Evolutionary conservation across 129 eudicot species (phyloP).

Genomic region (Lactuca saligna): DNA sequence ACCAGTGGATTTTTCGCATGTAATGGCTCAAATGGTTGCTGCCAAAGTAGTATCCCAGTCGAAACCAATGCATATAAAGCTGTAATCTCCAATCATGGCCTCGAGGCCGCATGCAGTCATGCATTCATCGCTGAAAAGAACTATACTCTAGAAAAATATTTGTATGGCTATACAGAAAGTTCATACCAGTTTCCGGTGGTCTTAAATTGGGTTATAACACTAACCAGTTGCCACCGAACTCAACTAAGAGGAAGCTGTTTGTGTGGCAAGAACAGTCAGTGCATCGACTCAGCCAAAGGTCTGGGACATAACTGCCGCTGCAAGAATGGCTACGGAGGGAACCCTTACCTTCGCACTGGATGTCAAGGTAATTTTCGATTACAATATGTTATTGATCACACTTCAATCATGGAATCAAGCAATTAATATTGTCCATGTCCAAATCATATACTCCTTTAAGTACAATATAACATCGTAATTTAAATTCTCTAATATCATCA

Average conservation of each 20-base stretch:
- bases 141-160: background rate
- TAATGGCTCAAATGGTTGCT: conserved; percentile 27
- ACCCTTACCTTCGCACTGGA: conserved; percentile 32
- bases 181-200: conserved; percentile 5
- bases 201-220: conserved; percentile 34
- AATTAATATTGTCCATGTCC: no score
- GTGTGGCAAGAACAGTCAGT: conserved; percentile 26
- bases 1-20: background rate
- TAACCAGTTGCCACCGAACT: conserved; percentile 19
- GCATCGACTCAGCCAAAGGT: conserved; percentile 24
- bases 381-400: no score
- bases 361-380: no score
- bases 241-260: background rate
- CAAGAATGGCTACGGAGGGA: conserved; percentile 28
- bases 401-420: no score
- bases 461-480: no score
- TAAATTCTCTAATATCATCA: no score
- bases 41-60: conserved; percentile 5
- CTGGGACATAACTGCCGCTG: conserved; percentile 36
- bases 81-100: background rate
- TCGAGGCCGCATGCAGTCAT: background rate
- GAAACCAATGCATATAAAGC: background rate
- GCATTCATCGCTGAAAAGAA: conserved; percentile 18
- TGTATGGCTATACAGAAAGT: no score
- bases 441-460: no score